Conservation (phyloP, 306 rosid genomes). For the Dryas drummondii region DNA sequence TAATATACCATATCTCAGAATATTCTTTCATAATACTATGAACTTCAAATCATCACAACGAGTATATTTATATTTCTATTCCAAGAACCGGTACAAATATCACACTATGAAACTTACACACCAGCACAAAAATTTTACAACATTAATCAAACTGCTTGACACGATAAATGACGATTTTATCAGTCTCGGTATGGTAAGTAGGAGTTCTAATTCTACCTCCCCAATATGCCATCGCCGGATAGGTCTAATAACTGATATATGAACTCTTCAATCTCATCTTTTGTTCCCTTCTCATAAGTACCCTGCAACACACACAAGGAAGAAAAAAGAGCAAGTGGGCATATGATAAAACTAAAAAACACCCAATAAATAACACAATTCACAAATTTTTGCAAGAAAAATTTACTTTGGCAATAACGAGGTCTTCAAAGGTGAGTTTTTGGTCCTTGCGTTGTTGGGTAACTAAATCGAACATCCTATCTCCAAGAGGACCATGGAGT, state of each 20-base stretch:
- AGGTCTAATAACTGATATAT: slow-evolving; percentile 61
- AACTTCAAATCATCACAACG: background rate
- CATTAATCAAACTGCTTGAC: background rate
- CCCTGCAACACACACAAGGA: slow-evolving; percentile 48
- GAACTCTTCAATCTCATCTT: slow-evolving; percentile 77
- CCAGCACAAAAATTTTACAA: background rate
- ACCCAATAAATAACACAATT: background rate
- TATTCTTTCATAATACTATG: background rate
- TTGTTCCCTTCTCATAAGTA: slow-evolving; percentile 78
- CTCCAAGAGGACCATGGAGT: slow-evolving; percentile 68
- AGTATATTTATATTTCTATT: background rate
- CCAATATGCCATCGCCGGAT: slow-evolving; percentile 41
- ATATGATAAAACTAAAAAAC: background rate
- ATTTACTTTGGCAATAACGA: slow-evolving; percentile 73
- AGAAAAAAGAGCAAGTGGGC: background rate
- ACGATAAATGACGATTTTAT: background rate
- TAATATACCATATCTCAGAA: background rate
- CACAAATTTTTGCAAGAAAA: background rate
- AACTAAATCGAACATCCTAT: slow-evolving; percentile 67
- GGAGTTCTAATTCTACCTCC: slow-evolving; percentile 41
- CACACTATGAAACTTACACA: background rate
- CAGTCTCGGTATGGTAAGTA: background rate
- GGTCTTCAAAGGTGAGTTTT: slow-evolving; percentile 75
- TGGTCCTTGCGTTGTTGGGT: slow-evolving; percentile 75
- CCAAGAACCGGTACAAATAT: background rate